Evolutionary conservation across 768 basidiomycete species (phyloP), one percentile per base, ranked within the genome.

Genomic region (Russula sp.): DNA sequence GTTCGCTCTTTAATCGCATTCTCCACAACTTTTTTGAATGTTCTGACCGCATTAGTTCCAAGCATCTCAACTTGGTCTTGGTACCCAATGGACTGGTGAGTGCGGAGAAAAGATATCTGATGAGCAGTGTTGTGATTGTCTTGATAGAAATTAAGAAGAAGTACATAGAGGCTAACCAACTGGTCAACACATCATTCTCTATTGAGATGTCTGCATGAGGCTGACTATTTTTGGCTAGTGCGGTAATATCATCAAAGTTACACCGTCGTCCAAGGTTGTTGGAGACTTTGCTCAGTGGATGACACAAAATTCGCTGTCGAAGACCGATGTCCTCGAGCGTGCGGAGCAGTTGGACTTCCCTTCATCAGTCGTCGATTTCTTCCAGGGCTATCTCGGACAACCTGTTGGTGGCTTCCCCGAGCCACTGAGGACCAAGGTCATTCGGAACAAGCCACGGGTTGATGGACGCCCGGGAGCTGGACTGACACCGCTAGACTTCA

Each of bases 251-350:
- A 88, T 98, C 81, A 99, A 99, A 83, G 96, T 98, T 70, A 99
- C 97, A 28, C 97, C 97, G 34, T 97, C 97, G 14, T 98, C 97
- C 49, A 99, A 98, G 80, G 93, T 96, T 54, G 95, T 98, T 55
- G 97, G 97, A 28, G 97, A 99, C 79, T 97, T 99, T 76, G 97
- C 97, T 20, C 97, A 99, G 77, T 97, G 90, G 89, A 95, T 98
- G 94, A 95, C 94, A 40, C 91, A 92, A 69, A 98, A 98, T 81
- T 85, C 86, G 67, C 80, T 98, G 64, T 83, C 87, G 59, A 93
- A 94, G 76, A 78, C 88, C 69, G 89, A 98, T 63, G 94, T 99
- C 34, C 73, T 95, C 62, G 83, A 86, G 10, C 86, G 88, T 57
- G 97, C 96, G 49, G 90, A 91, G 49, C 83, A 85, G 63, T 86